phyloP scores from a whole-genome alignment of 1,139 yeast species.

The Nakaseomyces delphensis region DNA sequence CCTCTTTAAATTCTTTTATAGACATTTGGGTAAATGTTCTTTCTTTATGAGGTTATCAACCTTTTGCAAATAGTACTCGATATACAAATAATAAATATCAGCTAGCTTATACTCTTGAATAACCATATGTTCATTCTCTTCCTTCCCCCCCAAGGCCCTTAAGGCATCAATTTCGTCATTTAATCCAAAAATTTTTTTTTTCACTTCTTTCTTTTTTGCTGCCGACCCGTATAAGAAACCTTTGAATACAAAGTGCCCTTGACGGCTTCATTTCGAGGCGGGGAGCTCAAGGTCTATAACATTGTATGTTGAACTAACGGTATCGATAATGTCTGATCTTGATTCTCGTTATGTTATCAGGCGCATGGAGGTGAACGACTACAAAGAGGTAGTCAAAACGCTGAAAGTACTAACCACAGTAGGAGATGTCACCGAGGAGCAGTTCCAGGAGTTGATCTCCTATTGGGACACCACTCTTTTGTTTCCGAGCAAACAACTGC shows the following conservation, averaged over 20 bases:
- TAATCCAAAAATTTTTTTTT: neutral
- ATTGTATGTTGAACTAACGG: no score
- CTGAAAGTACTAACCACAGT: constrained; percentile 54
- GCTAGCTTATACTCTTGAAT: no score
- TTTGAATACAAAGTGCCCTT: no score
- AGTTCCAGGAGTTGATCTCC: constrained; percentile 38
- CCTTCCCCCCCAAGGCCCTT: no score
- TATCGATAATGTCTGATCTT: constrained; percentile 4
- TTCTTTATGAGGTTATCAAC: no score
- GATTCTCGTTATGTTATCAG: constrained; percentile 41
- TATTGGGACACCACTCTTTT: constrained; percentile 40
- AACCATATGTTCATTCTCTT: no score
- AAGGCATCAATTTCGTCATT: neutral
- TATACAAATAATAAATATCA: no score
- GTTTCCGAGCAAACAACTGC: constrained; percentile 23
- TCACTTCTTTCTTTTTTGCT: neutral
- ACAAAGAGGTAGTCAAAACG: constrained; percentile 42
- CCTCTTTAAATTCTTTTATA: constrained; percentile 4
- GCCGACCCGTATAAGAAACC: no score
- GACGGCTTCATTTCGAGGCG: no score
- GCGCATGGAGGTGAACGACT: constrained; percentile 40
- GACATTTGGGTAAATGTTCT: neutral
- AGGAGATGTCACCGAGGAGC: constrained; percentile 42
- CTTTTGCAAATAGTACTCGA: no score
- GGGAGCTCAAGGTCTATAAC: no score